Evolutionary conservation across 768 basidiomycete species (phyloP).

Genomic region (Podaxis carcinomalis): DNA sequence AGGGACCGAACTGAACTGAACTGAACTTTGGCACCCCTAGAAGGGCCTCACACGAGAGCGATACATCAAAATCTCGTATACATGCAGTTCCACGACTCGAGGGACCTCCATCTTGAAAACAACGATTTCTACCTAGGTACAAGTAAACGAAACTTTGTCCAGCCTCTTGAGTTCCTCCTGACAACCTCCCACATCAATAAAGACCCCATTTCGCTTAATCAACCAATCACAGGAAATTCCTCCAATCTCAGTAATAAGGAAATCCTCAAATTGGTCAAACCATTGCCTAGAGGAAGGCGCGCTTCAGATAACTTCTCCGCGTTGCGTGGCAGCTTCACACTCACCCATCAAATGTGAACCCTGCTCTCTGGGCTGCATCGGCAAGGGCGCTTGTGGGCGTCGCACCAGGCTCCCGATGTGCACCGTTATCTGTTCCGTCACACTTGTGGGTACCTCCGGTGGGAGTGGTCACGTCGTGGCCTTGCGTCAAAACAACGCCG

Average conservation of each 20-base stretch:
- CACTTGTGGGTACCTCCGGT: slow-evolving; percentile 37
- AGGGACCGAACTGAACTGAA: no score
- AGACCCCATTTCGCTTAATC: slow-evolving; percentile 29
- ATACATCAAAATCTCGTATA: no score
- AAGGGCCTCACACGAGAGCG: no score
- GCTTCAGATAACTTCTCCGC: neutral
- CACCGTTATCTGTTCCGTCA: slow-evolving; percentile 37
- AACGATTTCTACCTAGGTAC: neutral
- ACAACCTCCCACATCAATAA: slow-evolving; percentile 35
- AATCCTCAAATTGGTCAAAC: slow-evolving; percentile 35
- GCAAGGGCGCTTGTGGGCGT: slow-evolving; percentile 41
- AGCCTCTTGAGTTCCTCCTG: slow-evolving; percentile 28
- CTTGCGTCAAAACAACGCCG: slow-evolving; percentile 30
- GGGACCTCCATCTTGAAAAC: no score
- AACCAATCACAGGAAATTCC: slow-evolving; percentile 31
- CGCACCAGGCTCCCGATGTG: slow-evolving; percentile 31
- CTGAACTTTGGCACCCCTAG: no score
- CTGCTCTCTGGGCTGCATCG: slow-evolving; percentile 27
- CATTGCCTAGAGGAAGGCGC: slow-evolving; percentile 23
- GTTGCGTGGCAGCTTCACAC: slow-evolving; percentile 1
- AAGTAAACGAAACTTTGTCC: slow-evolving; percentile 34
- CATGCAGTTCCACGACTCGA: no score
- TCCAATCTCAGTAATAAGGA: slow-evolving; percentile 35
- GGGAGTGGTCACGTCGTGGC: slow-evolving; percentile 34
- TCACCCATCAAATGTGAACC: slow-evolving; percentile 39